Evolutionary conservation across 495 filamentous ascomycete genomes (phyloP), one percentile per base, ranked within the genome.

Genomic region (Mycothermus thermophilus): DNA sequence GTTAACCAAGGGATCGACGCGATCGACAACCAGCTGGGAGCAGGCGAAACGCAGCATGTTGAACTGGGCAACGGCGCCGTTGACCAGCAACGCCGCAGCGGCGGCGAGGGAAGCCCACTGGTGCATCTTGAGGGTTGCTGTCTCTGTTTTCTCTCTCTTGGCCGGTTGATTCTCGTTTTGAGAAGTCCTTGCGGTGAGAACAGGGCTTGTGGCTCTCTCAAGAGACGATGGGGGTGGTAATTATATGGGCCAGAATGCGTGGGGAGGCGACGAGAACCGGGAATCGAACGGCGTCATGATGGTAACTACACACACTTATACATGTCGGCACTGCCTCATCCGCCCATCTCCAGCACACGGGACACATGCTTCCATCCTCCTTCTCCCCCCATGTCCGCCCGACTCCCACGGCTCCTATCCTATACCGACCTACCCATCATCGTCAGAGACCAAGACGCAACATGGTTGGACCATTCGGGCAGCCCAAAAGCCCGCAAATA

Each of bases 41-140:
- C 67, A 72, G 18, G 67, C 65, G 44, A 72, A 72, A 32, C 67
- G 66, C 44, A 72, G 51, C 67, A 72, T 72, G 38, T 59, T 58
- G n/a, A n/a, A n/a, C 44, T 66, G 64, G 14, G 62, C 66, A 27
- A 48, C 50, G 28, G 50, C 64, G 50, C 58, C 56, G 28, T 63
- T 56, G 46, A 60, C 55, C 18, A 71, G 57, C 38, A 69, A 58
- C 43, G 63, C 60, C 31, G 58, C 54, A 18, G 45, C 51, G 39
- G 60, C 63, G 51, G 58, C 58, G 51, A 69, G 46, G 37, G 57
- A 48, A 44, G 58, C 51, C 60, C 59, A 64, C 58, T 39, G 25
- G 26, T 64, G 59, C 66, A 71, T 72, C 42, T 55, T 69, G 54
- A 45, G 43, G 5, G 28, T 35, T 26, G 8, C 35, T 53, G 39